phyloP scores from a whole-genome alignment of 2,329 filamentous ascomycete genomes.

The Eutypa lata region DNA sequence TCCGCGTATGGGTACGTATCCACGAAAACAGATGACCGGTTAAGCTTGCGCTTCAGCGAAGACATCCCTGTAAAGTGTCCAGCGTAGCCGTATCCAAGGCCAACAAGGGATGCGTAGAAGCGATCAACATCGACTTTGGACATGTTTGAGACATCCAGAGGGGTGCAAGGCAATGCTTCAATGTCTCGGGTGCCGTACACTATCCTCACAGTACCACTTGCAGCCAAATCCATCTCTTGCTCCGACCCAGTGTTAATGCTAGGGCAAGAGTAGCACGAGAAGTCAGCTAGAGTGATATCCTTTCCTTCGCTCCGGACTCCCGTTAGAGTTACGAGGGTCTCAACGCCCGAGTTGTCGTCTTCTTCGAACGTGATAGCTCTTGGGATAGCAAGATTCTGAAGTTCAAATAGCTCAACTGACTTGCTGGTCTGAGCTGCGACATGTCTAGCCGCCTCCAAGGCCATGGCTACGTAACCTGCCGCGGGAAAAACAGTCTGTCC shows the following conservation, averaged over 20 bases:
- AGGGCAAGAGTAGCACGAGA: slow-evolving; percentile 13
- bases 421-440: neutral
- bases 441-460: slow-evolving; percentile 15
- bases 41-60: neutral
- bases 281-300: too few relatives aligned
- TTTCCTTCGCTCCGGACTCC: too few relatives aligned
- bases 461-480: slow-evolving; percentile 18
- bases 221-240: too few relatives aligned
- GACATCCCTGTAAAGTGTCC: too few relatives aligned
- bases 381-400: slow-evolving; percentile 17
- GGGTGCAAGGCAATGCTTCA: too few relatives aligned
- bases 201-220: too few relatives aligned
- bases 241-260: slow-evolving; percentile 1
- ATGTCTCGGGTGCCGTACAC: too few relatives aligned
- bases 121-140: slow-evolving; percentile 14
- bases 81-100: too few relatives aligned
- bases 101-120: too few relatives aligned
- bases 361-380: slow-evolving; percentile 14
- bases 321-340: slow-evolving; percentile 19
- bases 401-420: slow-evolving; percentile 7
- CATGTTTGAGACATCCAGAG: too few relatives aligned
- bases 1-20: neutral
- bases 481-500: slow-evolving; percentile 18
- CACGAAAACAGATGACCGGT: too few relatives aligned
- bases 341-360: slow-evolving; percentile 15